phyloP scores from a whole-genome alignment of 2,329 filamentous ascomycete species.

The Xylaria sp. region DNA sequence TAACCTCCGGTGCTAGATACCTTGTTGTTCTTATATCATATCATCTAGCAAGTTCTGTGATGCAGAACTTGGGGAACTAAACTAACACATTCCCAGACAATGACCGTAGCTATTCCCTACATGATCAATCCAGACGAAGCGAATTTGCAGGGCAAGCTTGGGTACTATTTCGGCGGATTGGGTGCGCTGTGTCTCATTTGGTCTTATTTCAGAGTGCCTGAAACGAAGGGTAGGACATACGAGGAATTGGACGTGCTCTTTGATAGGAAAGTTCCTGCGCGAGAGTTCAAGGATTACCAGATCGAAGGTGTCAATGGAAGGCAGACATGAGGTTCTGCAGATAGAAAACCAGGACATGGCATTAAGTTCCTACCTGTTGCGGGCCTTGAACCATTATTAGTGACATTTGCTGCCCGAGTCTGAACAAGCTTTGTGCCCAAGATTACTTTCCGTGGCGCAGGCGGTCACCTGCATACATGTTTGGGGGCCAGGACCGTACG shows the following conservation, averaged over 20 bases:
- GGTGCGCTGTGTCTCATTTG: constrained; percentile 45
- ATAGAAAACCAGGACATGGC: not conserved
- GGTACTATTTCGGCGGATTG: constrained; percentile 49
- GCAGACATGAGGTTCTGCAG: constrained; percentile 13
- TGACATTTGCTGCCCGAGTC: constrained; percentile 15
- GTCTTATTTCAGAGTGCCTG: constrained; percentile 44
- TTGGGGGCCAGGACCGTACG: not conserved
- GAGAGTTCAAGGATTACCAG: constrained; percentile 41
- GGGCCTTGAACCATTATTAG: not conserved
- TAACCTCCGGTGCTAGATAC: no score
- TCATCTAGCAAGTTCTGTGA: no score
- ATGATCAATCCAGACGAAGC: constrained; percentile 52
- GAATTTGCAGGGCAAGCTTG: constrained; percentile 50
- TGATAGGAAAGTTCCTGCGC: constrained; percentile 39
- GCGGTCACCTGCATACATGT: not conserved
- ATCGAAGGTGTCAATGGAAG: constrained; percentile 30
- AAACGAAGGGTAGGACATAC: constrained; percentile 42
- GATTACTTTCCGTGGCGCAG: constrained; percentile 15
- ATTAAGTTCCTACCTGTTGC: not conserved
- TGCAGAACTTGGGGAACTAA: no score
- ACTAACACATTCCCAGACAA: no score
- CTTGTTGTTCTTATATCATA: no score
- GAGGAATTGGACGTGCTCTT: constrained; percentile 43
- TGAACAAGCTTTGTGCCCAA: constrained; percentile 3
- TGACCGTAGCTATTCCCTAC: constrained; percentile 52